Conservation (phyloP, 495 filamentous ascomycete genomes). For the Xylaria intraflava region DNA sequence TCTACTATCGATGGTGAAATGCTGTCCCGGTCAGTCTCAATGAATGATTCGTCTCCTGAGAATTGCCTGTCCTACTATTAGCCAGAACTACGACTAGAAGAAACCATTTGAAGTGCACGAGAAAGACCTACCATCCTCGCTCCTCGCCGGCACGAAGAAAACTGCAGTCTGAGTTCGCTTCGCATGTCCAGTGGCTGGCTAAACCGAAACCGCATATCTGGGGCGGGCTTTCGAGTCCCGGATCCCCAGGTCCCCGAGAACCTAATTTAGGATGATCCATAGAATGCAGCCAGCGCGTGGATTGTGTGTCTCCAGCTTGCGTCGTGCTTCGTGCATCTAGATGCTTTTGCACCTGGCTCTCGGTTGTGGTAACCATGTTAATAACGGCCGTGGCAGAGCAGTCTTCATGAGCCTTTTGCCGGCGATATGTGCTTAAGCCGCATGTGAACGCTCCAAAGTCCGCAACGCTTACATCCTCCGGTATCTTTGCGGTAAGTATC, state of each 20-base stretch:
- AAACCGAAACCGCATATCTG: conserved; percentile 66
- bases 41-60: conserved; percentile 67
- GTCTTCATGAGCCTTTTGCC: conserved; percentile 3
- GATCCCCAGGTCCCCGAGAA: conserved; percentile 35
- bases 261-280: conserved; percentile 25
- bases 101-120: conserved; percentile 5
- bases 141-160: conserved; percentile 76
- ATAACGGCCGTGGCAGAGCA: neutral
- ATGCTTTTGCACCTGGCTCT: neutral
- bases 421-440: conserved; percentile 56
- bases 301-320: conserved; percentile 19
- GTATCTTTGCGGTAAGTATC: conserved; percentile 68
- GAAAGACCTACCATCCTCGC: conserved; percentile 69
- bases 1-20: conserved; percentile 7
- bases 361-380: neutral
- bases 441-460: conserved; percentile 89
- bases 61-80: conserved; percentile 53
- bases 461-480: conserved; percentile 55
- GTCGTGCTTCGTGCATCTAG: conserved; percentile 15
- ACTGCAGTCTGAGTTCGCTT: conserved; percentile 73
- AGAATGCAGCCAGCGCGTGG: conserved; percentile 15
- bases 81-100: conserved; percentile 13
- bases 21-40: conserved; percentile 21
- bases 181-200: conserved; percentile 72
- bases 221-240: conserved; percentile 1